These are phyloP conservation scores for Suillus americanus DNA, from an alignment of 768 basidiomycete species.

Conservation along the genomic window DNA sequence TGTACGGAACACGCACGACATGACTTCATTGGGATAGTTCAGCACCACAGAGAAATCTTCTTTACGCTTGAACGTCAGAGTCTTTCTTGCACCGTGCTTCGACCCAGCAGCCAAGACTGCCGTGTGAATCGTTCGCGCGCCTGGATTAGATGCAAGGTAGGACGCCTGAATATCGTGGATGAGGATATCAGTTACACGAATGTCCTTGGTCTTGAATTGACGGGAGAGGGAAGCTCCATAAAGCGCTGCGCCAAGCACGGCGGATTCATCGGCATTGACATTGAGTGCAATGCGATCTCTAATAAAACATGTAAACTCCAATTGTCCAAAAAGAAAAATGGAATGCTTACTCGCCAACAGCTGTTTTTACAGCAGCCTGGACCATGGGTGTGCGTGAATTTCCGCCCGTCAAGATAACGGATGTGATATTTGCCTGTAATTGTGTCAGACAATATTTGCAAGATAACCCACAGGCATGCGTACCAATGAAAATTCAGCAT, in stretches of 20 bases:
- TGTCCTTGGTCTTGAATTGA: slow-evolving; percentile 94
- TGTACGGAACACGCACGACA: slow-evolving; percentile 48
- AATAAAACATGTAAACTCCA: slow-evolving; percentile 5
- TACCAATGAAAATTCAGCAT: slow-evolving; percentile 68
- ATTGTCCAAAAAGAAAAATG: neutral
- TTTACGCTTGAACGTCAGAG: slow-evolving; percentile 79
- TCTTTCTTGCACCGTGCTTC: slow-evolving; percentile 81
- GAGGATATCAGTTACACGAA: slow-evolving; percentile 76
- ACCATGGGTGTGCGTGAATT: slow-evolving; percentile 90
- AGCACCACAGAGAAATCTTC: slow-evolving; percentile 81
- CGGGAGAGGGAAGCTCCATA: slow-evolving; percentile 86
- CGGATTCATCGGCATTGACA: slow-evolving; percentile 96
- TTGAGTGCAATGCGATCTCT: slow-evolving; percentile 89
- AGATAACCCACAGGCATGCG: neutral
- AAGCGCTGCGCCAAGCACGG: slow-evolving; percentile 90
- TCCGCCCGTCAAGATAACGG: slow-evolving; percentile 93
- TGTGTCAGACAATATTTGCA: neutral
- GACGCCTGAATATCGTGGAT: slow-evolving; percentile 78
- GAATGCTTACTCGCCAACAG: slow-evolving; percentile 71
- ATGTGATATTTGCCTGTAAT: slow-evolving; percentile 73
- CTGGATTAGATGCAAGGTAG: slow-evolving; percentile 62
- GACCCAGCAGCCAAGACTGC: slow-evolving; percentile 77
- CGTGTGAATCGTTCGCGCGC: slow-evolving; percentile 67
- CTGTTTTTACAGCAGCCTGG: slow-evolving; percentile 72
- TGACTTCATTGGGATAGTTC: slow-evolving; percentile 65